Conservation (phyloP, 176 grass and related monocot genomes). For the Oropetium thomaeum region DNA sequence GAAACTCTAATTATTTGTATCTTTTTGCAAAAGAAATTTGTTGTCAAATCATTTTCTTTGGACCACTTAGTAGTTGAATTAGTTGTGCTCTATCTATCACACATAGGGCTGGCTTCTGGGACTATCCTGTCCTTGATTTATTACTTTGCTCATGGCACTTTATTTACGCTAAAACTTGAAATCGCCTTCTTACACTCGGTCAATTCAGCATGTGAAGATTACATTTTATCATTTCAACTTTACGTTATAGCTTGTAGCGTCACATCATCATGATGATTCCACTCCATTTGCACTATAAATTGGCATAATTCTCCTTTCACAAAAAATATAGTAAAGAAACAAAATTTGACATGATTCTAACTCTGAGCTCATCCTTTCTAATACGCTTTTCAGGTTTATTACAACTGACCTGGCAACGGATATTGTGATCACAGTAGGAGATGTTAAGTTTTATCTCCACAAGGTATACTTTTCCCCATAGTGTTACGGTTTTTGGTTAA, state of each 20-base stretch:
- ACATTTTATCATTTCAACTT: constrained; percentile 23
- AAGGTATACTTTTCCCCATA: constrained; percentile 45
- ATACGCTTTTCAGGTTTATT: constrained; percentile 64
- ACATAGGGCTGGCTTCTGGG: constrained; percentile 1
- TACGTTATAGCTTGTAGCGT: constrained; percentile 2
- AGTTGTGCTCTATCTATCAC: constrained; percentile 30
- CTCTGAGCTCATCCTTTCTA: neutral
- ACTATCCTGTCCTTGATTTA: constrained; percentile 31
- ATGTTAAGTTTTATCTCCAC: constrained; percentile 92
- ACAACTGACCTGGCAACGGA: constrained; percentile 89
- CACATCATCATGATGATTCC: too few relatives aligned
- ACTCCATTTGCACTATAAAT: too few relatives aligned
- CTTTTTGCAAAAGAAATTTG: constrained; percentile 15
- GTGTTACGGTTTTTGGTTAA: neutral
- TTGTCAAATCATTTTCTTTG: constrained; percentile 42
- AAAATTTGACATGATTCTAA: constrained; percentile 22
- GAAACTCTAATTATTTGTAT: neutral
- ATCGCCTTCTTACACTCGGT: constrained; percentile 24
- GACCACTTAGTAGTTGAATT: constrained; percentile 41
- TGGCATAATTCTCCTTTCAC: too few relatives aligned
- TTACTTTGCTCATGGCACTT: constrained; percentile 31
- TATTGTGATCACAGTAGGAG: constrained; percentile 76
- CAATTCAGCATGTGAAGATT: constrained; percentile 2
- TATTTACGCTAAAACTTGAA: constrained; percentile 15
- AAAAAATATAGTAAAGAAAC: too few relatives aligned